Evolutionary conservation across 2,329 filamentous ascomycete species (phyloP).

Genomic region (Claviceps pazoutovae): DNA sequence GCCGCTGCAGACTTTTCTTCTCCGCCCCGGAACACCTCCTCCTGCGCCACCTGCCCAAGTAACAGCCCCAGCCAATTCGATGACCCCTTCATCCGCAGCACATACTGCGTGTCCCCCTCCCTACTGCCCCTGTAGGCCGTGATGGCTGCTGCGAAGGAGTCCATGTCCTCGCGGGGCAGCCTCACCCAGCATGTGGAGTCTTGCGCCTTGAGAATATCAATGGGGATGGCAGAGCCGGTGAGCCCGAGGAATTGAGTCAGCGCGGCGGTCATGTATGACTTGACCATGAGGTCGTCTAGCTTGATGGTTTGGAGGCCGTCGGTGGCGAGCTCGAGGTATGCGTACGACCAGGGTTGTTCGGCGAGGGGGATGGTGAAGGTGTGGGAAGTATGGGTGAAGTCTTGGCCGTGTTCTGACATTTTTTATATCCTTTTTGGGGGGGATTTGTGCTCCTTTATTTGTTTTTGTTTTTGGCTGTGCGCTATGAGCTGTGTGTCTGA

Average conservation of each 20-base stretch:
- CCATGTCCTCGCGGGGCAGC: conserved; percentile 46
- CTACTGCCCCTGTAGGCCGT: conserved; percentile 46
- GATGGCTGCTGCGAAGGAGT: conserved; percentile 47
- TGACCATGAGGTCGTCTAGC: conserved; percentile 49
- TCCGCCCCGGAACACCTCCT: conserved; percentile 32
- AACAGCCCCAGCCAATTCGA: conserved; percentile 52
- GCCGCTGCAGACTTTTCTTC: neutral
- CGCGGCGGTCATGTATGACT: conserved; percentile 48
- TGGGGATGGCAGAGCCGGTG: conserved; percentile 49
- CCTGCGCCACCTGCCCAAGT: conserved; percentile 29
- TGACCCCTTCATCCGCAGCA: conserved; percentile 40
- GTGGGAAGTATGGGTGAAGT: conserved; percentile 33
- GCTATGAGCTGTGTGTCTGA: too few relatives aligned
- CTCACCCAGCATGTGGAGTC: conserved; percentile 48
- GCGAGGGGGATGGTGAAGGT: conserved; percentile 34
- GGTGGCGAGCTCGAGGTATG: conserved; percentile 35
- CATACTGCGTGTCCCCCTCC: conserved; percentile 29
- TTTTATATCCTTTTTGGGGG: neutral
- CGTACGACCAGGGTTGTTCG: conserved; percentile 40
- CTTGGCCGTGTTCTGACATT: conserved; percentile 14
- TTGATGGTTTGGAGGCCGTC: conserved; percentile 11
- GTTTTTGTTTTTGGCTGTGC: neutral
- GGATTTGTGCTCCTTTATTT: neutral
- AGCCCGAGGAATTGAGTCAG: conserved; percentile 57
- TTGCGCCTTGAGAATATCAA: conserved; percentile 56